Base-by-base conservation (phyloP, 306 rosid species). In the Purshia tridentata region DNA sequence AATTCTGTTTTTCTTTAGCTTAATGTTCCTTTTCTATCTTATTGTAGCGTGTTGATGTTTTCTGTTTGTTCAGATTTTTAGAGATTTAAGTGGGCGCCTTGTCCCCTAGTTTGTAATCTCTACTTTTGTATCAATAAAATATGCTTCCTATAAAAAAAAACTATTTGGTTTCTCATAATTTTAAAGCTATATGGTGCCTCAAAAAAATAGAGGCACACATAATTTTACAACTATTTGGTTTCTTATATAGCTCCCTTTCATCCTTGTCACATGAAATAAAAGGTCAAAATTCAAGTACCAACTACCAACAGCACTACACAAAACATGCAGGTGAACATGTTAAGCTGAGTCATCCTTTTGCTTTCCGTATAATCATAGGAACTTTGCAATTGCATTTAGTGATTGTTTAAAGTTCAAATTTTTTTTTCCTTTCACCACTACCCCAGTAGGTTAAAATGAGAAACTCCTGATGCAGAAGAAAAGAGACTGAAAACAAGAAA, bases 391-490 rank as follows among this genome's bases (percentile, higher is more conserved):
- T 18, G 46, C 41, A 69, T 41, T 52, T 29, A 37, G 66, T n/a
- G 14, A 63, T 40, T 60, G 45, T 60, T 60, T 63, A 2, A 41
- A 41, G 68, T 63, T n/a, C 15, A 15, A n/a, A n/a, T 41, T 41
- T 4, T 11, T 19, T 53, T 53, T 6, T 3, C 54, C 15, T 20
- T 54, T 52, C 9, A 16, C 46, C 23, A 49, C 9, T 51, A 9
- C 45, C 57, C 12, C 39, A 48, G 3, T 4, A 23, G 20, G 29
- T 18, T 18, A 51, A 29, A 69, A 65, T 7, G 45, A 37, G 59
- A 59, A 75, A 75, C 64, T 67, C 62, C 68, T 70, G 15, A 69
- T 37, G 40, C 52, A 49, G 76, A 42, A 53, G 9, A 69, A 50
- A 75, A 19, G 5, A 8, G 61, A 72, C 53, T 58, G 52, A 69